Evolutionary conservation across 2,329 filamentous ascomycete genomes (phyloP), one percentile per base, ranked within the genome.

Genomic region (Arachnopeziza araneosa): DNA sequence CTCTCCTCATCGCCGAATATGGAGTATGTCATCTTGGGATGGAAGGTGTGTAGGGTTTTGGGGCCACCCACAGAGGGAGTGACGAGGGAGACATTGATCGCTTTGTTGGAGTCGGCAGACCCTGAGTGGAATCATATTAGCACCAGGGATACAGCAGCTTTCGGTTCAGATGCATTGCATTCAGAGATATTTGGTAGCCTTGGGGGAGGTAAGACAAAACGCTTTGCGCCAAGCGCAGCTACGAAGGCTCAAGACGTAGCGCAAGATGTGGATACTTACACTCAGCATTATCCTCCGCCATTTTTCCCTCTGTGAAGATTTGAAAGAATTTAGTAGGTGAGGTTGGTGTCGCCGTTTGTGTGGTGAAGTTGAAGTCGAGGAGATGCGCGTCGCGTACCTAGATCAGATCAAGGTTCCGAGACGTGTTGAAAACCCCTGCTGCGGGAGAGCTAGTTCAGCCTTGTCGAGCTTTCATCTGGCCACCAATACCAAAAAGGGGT

Each of bases 1-100:
- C 82, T 83, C 75, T 99, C 92, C 9, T 95, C 88, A n/a, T 98
- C 89, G 69, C 91, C 91, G 68, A 98, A 97, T 64, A 99, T 89
- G 1, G 91, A 80, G 74, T 98, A 96, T 21, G 93, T 97, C 73
- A 93, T 96, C 70, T 84, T 83, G 0, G 95, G 96, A 62, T 90
- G 82, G 74, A 99, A 98, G 26, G 83, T 82, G 24, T 83, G 81
- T 67, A 88, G 76, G 32, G 81, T 83, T 68, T 83, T 84, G 55
- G 82, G 71, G 64, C 79, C 78, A 8, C 75, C 75, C 21, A 77
- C 73, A 6, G 78, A 75, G 12, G 82, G 78, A 50, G 78, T 76
- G 21, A 84, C 76, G 44, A 90, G 79, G 56, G 82, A 84, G 68
- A 91, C 80, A 57, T 77, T 78, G 67, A 89, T 72, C 59, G 85